phyloP scores from a whole-genome alignment of 2,329 filamentous ascomycete species.

The Penicillium sp. region DNA sequence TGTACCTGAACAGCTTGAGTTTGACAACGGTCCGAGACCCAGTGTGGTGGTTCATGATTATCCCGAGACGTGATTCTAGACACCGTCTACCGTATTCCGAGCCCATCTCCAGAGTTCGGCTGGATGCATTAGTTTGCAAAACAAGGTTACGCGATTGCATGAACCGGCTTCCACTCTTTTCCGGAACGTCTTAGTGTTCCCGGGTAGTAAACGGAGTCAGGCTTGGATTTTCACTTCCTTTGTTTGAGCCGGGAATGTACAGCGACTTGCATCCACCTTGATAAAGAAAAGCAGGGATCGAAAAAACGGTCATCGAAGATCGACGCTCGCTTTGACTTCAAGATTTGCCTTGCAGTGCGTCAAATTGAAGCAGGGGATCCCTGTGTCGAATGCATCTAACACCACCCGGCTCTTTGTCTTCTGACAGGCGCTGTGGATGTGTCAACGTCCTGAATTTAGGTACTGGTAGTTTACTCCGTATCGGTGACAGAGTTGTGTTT shows the following conservation, averaged over 20 bases:
- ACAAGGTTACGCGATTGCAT: constrained; percentile 28
- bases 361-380: neutral
- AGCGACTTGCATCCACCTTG: neutral
- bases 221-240: neutral
- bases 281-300: neutral
- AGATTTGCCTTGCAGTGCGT: constrained; percentile 16
- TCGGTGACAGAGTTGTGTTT: too few relatives aligned
- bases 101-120: constrained; percentile 26
- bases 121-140: constrained; percentile 30
- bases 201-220: neutral
- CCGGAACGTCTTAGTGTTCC: constrained; percentile 10
- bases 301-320: constrained; percentile 9
- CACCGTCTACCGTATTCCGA: constrained; percentile 15
- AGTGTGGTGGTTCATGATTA: constrained; percentile 13
- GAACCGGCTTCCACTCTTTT: constrained; percentile 22
- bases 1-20: neutral
- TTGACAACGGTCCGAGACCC: constrained; percentile 9
- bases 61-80: constrained; percentile 10
- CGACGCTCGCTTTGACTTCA: constrained; percentile 1
- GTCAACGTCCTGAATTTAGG: constrained; percentile 6
- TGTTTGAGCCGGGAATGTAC: neutral
- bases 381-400: constrained; percentile 1
- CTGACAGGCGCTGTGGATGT: constrained; percentile 4
- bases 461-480: neutral
- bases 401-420: constrained; percentile 6